These are phyloP conservation scores for Geotrichum bryndzae DNA, from an alignment of 1,139 yeast genomes.

Conservation along the genomic window DNA sequence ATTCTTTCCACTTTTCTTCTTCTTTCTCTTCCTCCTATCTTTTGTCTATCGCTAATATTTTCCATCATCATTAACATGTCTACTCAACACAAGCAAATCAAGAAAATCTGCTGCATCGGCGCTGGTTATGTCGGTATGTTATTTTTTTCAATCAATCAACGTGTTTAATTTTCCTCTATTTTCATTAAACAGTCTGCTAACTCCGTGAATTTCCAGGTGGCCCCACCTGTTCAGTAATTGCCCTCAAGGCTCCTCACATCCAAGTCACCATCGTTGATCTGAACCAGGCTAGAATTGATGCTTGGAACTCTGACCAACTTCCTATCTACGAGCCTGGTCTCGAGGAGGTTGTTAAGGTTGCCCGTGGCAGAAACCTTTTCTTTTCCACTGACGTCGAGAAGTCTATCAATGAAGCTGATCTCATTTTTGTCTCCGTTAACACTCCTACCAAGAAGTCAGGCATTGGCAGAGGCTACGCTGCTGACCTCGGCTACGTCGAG, in stretches of 20 bases:
- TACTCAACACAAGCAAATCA: conserved; percentile 8
- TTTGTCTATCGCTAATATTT: not conserved
- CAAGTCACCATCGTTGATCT: conserved; percentile 30
- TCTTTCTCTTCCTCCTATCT: not conserved
- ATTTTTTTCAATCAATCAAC: not conserved
- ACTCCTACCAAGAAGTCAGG: conserved; percentile 32
- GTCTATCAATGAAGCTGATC: conserved; percentile 29
- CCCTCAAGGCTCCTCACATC: conserved; percentile 26
- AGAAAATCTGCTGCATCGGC: conserved; percentile 28
- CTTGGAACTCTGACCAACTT: conserved; percentile 29
- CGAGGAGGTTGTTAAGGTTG: conserved; percentile 27
- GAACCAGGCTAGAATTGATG: conserved; percentile 28
- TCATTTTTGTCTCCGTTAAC: conserved; percentile 31
- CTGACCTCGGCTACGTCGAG: conserved; percentile 29
- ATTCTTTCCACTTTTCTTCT: not conserved
- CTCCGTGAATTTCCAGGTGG: conserved; percentile 20
- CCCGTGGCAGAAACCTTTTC: conserved; percentile 29
- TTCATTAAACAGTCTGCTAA: not conserved
- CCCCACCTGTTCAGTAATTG: conserved; percentile 29
- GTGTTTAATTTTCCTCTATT: not conserved
- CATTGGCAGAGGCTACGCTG: conserved; percentile 30
- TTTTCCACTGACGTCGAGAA: conserved; percentile 29
- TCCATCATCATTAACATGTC: not conserved
- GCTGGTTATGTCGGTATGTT: conserved; percentile 31
- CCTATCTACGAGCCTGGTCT: conserved; percentile 33